These are phyloP conservation scores for Globisporangium spiculum DNA, from an alignment of 352 stramenopile genomes.

Conservation along the genomic window DNA sequence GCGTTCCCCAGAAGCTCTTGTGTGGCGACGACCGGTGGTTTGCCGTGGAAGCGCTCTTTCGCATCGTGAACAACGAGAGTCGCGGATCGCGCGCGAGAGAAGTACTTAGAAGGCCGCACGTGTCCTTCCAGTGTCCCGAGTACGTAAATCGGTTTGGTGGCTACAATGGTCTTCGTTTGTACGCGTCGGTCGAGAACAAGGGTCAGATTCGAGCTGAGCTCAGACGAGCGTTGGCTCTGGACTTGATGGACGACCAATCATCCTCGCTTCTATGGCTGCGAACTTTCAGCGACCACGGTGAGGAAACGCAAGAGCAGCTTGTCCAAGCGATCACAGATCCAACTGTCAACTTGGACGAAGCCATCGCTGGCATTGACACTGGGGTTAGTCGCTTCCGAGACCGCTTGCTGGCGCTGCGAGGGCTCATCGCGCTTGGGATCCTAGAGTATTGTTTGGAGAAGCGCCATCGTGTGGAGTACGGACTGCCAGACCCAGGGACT, in stretches of 20 bases:
- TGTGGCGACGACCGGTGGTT: constrained; percentile 50
- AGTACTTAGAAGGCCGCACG: constrained; percentile 40
- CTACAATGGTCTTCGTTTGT: constrained; percentile 46
- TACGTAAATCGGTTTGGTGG: constrained; percentile 34
- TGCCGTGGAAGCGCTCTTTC: constrained; percentile 49
- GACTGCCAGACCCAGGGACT: constrained; percentile 34
- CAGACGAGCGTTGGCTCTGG: constrained; percentile 45
- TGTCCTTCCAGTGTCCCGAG: constrained; percentile 31
- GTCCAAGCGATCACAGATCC: constrained; percentile 37
- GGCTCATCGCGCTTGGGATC: constrained; percentile 71
- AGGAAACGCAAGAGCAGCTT: constrained; percentile 19
- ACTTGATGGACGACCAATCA: constrained; percentile 55
- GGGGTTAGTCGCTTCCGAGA: constrained; percentile 26
- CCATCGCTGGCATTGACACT: constrained; percentile 15
- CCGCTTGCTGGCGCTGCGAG: constrained; percentile 63
- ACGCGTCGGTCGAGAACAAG: constrained; percentile 19
- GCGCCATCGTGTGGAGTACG: constrained; percentile 80
- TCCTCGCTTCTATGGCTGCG: constrained; percentile 70
- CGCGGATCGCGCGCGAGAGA: constrained; percentile 21
- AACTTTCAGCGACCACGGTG: constrained; percentile 18
- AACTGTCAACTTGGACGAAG: constrained; percentile 22
- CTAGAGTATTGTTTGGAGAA: constrained; percentile 86
- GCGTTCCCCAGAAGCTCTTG: constrained; percentile 39
- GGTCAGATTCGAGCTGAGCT: constrained; percentile 22
- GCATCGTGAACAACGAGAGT: constrained; percentile 14